Evolutionary conservation across 2,329 filamentous ascomycete species (phyloP), one percentile per base, ranked within the genome.

Genomic region (Diaporthe destruens): DNA sequence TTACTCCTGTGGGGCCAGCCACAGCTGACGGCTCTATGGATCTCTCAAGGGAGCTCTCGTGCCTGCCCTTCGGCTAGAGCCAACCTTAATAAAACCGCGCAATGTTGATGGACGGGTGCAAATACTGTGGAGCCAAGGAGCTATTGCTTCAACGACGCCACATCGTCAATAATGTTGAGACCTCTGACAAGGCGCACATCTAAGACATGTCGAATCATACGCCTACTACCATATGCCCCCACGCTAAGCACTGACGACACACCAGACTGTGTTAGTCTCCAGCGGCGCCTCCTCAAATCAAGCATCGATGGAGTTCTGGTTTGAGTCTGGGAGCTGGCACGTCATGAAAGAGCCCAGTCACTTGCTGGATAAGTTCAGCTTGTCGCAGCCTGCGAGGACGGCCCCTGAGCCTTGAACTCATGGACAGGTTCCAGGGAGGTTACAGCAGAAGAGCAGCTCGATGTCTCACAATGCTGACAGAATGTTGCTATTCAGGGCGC

Each of bases 131-230:
- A n/a, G n/a, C n/a, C n/a, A n/a, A n/a, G 61, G 25, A 36, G 29
- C 47, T 66, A 66, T 66, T 66, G 61, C 47, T 53, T 32, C 6
- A 39, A 8, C 12, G 47, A 53, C 47, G 61, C 61, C 61, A 53
- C 47, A 49, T 53, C 61, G n/a, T 66, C 47, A 53, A 66, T 66
- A 53, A 66, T 66, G 47, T 66, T 32, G 44, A 66, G 61, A 66
- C 61, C 47, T 51, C 29, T 25, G 61, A n/a, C 47, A 53, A 34
- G 47, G 61, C 44, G 16, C 14, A n/a, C 32, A 53, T 39, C 61
- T 11, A 32, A 66, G 47, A 53, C 61, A 39, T 66, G 25, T 53
- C 47, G 32, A 65, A 36, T 65, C 44, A 29, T 51, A 29, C 44
- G 47, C 44, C 20, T 25, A n/a, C n/a, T n/a, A n/a, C n/a, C n/a